phyloP scores from a whole-genome alignment of 331 rosid species.

The Pyrus hybrid region DNA sequence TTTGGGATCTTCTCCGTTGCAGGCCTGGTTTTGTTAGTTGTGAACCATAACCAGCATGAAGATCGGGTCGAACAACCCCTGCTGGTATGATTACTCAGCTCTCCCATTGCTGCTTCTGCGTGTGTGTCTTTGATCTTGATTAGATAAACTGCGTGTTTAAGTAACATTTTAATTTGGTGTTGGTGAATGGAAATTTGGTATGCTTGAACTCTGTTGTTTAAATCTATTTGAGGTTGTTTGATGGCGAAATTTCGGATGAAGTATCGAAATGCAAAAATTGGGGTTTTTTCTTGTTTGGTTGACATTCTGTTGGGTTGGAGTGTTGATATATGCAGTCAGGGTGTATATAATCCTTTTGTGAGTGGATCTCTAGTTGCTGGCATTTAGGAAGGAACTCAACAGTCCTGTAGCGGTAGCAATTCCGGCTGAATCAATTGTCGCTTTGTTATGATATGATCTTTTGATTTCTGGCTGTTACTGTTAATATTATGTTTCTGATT shows the following conservation, averaged over 20 bases:
- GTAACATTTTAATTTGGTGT: not conserved
- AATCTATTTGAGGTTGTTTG: not conserved
- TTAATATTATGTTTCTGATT: not conserved
- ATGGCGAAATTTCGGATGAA: not conserved
- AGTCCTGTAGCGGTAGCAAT: not conserved
- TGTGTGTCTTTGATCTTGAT: not conserved
- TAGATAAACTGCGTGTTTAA: not conserved
- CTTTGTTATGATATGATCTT: not conserved
- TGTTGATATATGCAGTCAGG: not conserved
- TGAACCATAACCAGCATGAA: slow-evolving; percentile 72
- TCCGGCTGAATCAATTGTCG: not conserved
- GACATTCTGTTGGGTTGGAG: not conserved
- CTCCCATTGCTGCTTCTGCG: not conserved
- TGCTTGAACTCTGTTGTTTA: not conserved
- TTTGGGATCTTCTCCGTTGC: slow-evolving; percentile 61
- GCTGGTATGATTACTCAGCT: slow-evolving; percentile 31
- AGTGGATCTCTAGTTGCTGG: not conserved
- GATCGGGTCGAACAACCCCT: slow-evolving; percentile 57
- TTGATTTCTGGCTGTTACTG: not conserved
- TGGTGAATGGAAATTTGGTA: slow-evolving; percentile 1
- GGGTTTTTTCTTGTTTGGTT: not conserved
- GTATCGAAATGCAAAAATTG: not conserved
- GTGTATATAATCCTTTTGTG: not conserved
- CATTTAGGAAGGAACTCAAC: not conserved
- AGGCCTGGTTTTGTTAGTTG: slow-evolving; percentile 54